A percentile compares a stretch with the other conserved stretches of the same genome.
Evolutionary conservation across 176 grass and related monocot genomes (phyloP).

Genomic region (Oryza longistaminata): DNA sequence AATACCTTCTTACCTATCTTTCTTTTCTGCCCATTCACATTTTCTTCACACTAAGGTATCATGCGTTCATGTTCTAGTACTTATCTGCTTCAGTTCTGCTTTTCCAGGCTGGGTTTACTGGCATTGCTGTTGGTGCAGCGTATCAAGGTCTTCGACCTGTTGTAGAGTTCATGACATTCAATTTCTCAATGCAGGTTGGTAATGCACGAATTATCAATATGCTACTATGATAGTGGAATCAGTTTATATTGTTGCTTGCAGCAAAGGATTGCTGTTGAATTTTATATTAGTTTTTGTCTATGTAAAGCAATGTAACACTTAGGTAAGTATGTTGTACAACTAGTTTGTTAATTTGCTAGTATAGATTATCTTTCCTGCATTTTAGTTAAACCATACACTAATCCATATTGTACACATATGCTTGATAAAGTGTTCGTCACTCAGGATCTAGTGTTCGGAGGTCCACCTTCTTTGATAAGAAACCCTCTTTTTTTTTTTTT

Average conservation of each 20-base stretch:
- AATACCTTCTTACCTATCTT: conserved; percentile 4
- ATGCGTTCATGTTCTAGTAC: background rate
- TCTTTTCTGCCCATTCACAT: background rate
- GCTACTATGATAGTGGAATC: background rate
- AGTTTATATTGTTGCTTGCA: conserved; percentile 10
- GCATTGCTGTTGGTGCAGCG: conserved; percentile 96
- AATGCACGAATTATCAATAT: conserved; percentile 2
- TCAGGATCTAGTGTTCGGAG: background rate
- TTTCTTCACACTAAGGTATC: background rate
- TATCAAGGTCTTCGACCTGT: conserved; percentile 87
- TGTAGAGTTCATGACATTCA: conserved; percentile 98
- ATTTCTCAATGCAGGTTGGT: conserved; percentile 97
- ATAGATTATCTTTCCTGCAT: conserved; percentile 10
- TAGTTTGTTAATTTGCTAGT: background rate
- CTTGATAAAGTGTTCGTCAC: background rate
- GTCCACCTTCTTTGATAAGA: background rate
- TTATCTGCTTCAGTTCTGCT: conserved; percentile 29
- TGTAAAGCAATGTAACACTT: background rate
- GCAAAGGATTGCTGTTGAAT: background rate
- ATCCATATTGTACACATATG: conserved; percentile 1
- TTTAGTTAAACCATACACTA: background rate
- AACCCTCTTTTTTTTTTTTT: background rate
- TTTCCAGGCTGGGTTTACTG: conserved; percentile 89
- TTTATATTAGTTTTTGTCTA: background rate
- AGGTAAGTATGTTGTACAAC: background rate